Conservation (phyloP, 306 rosid genomes). For the barrel medic (Medicago truncatula) region MtrunA17r5.0-ANR NC_053049.1:41137501-41138000, state of each 20-base stretch:
- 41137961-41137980: slow-evolving; percentile 58
- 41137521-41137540: slow-evolving; percentile 52
- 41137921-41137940: slow-evolving; percentile 63
- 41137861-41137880: slow-evolving; percentile 54
- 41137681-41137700: slow-evolving; percentile 66
- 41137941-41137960: slow-evolving; percentile 54
- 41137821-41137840: slow-evolving; percentile 59
- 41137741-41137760: slow-evolving; percentile 54
- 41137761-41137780: slow-evolving; percentile 55
- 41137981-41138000: slow-evolving; percentile 58
- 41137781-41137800: slow-evolving; percentile 55
- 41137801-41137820: slow-evolving; percentile 48
- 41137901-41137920: slow-evolving; percentile 65
- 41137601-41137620: slow-evolving; percentile 58
- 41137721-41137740: slow-evolving; percentile 55
- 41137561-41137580: slow-evolving; percentile 59
- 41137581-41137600: slow-evolving; percentile 63
- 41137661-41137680: slow-evolving; percentile 48
- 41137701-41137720: slow-evolving; percentile 44
- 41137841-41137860: slow-evolving; percentile 57
- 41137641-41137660: slow-evolving; percentile 58
- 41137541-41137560: slow-evolving; percentile 57
- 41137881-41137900: slow-evolving; percentile 63
- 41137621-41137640: slow-evolving; percentile 59
- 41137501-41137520: slow-evolving; percentile 60